phyloP scores from a whole-genome alignment of 768 basidiomycete species.

The Neoboletus brunneissimus region DNA sequence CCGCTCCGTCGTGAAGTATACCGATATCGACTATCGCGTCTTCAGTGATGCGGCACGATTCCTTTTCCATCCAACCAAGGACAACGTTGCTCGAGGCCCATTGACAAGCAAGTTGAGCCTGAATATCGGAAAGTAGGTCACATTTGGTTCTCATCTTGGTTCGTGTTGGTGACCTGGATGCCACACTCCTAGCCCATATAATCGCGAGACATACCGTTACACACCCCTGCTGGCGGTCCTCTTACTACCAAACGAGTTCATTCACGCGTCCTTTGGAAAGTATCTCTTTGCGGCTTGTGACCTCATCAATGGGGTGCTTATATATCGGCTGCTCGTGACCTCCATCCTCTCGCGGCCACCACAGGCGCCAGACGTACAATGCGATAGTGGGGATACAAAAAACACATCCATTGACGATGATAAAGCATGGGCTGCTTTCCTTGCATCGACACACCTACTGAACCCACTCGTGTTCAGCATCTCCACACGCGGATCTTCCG shows the following conservation, averaged over 20 bases:
- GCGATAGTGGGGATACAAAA: neutral
- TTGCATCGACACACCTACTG: constrained; percentile 73
- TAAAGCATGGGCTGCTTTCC: constrained; percentile 46
- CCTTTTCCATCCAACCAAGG: constrained; percentile 46
- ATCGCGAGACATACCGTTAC: constrained; percentile 91
- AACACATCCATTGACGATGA: neutral
- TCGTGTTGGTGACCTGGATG: constrained; percentile 1
- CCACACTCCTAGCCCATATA: constrained; percentile 68
- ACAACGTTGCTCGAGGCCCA: constrained; percentile 62
- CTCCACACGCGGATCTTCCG: constrained; percentile 95
- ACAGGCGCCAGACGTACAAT: neutral
- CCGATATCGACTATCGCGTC: constrained; percentile 96
- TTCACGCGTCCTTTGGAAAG: constrained; percentile 90
- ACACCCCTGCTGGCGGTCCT: constrained; percentile 88
- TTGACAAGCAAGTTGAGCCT: constrained; percentile 40
- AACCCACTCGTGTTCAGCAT: constrained; percentile 96
- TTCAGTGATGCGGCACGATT: constrained; percentile 89
- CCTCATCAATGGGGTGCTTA: constrained; percentile 71
- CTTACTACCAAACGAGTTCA: constrained; percentile 72
- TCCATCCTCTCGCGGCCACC: constrained; percentile 40
- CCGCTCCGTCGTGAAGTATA: constrained; percentile 84
- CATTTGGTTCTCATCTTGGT: neutral
- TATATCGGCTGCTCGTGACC: constrained; percentile 58
- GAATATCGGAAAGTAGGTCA: constrained; percentile 74
- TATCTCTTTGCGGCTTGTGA: constrained; percentile 83